Percentiles rank a stretch among this genome's conserved stretches.
phyloP scores from a whole-genome alignment of 1,139 yeast species.

The Scheffersomyces titani region DNA sequence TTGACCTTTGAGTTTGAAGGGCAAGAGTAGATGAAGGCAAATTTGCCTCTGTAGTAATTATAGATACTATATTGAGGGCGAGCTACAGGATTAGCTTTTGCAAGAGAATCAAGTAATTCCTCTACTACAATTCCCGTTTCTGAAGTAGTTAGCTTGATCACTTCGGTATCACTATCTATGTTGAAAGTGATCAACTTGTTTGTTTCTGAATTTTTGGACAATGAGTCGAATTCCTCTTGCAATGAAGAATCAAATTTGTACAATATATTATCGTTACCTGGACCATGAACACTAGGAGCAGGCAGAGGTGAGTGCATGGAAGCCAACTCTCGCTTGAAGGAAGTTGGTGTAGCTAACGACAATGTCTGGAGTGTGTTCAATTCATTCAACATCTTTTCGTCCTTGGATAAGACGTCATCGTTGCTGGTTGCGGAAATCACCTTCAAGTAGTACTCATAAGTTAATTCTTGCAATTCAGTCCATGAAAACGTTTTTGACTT shows the following conservation, averaged over 20 bases:
- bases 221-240: slow-evolving; percentile 20
- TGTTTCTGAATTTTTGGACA: slow-evolving; percentile 12
- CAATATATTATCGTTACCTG: slow-evolving; percentile 31
- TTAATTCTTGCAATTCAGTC: slow-evolving; percentile 61
- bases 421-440: slow-evolving; percentile 27
- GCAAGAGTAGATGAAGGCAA: slow-evolving; percentile 77
- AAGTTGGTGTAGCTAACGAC: slow-evolving; percentile 18
- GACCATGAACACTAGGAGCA: slow-evolving; percentile 1
- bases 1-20: slow-evolving; percentile 89
- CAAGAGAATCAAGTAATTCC: slow-evolving; percentile 24
- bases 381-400: slow-evolving; percentile 54
- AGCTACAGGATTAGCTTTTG: slow-evolving; percentile 11
- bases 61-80: slow-evolving; percentile 61
- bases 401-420: slow-evolving; percentile 56
- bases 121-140: slow-evolving; percentile 16
- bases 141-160: slow-evolving; percentile 21
- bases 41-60: slow-evolving; percentile 30
- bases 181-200: slow-evolving; percentile 30
- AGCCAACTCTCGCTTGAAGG: slow-evolving; percentile 33
- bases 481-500: slow-evolving; percentile 54
- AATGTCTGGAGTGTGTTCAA: slow-evolving; percentile 42
- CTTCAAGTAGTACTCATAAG: slow-evolving; percentile 45
- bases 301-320: slow-evolving; percentile 29
- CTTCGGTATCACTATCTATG: slow-evolving; percentile 32
- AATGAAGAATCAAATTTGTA: slow-evolving; percentile 30